Base-by-base conservation (phyloP, 106 monocot species). In the Acorus calamus region DNA sequence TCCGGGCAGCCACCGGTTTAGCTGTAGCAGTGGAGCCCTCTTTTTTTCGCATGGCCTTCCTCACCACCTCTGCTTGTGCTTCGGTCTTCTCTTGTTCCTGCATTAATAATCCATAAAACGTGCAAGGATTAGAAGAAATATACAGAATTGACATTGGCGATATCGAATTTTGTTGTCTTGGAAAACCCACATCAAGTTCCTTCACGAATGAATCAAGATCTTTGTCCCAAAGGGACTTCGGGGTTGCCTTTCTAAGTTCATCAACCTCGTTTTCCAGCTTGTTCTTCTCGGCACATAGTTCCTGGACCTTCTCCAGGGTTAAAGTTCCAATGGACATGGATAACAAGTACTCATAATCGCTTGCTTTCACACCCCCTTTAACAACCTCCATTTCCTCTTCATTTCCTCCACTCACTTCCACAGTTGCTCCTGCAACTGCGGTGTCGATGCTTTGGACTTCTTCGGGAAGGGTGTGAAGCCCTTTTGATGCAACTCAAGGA, bases 401-500 rank as follows among this genome's bases (percentile, higher is more conserved):
- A 6, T 77, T 79, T 28, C 80, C 57, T 13, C 76, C 82, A 46
- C 80, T 89, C 4, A 60, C 55, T 55, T 73, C 81, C 41, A 52
- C 80, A 13, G 57, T 47, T 2, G 64, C 80, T 49, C 74, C 87
- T 3, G 67, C 86, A 45, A 77, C 55, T 2, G 83, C 70, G 59
- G 55, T 80, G 3, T 83, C 91, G 13, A 67, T 42, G 41, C 61
- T 71, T 84, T 84, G 4, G 61, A 54, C 55, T 84, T 86, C 76
- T 80, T 87, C 0, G 82, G 90, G 57, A 96, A 80, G 45, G 94
- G 94, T 47, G 90, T 84, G 61, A 91, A 96, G 0, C 87, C 84
- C 61, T 83, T 84, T 66, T 84, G 66, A 13, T 83, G 77, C 50
- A 96, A 68, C 74, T 96, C 94, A 11, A 73, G 56, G 48, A 85